Evolutionary conservation across 1,139 yeast genomes (phyloP), one percentile per base, ranked within the genome.

Genomic region (Hemisphaericaspora subhashii): DNA sequence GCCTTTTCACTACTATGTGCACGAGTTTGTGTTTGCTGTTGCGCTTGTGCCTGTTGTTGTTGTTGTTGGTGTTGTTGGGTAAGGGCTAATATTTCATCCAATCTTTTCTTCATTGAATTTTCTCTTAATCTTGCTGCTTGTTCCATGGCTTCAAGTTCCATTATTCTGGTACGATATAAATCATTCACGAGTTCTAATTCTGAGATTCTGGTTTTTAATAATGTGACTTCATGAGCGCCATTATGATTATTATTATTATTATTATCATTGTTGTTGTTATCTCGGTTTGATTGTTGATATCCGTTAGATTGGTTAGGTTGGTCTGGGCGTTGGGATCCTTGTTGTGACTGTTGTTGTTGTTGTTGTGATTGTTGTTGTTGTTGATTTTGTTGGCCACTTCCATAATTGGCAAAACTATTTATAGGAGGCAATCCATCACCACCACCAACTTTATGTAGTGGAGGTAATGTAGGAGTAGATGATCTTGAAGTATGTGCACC

Each of bases 101-200:
- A 61, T 40, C 79, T 57, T 46, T 68, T 71, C 45, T 74, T 66
- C 66, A 76, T 66, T 16, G 77, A 64, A 23, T 53, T 57, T 52
- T 77, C 82, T 44, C 83, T 64, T 43, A 73, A 63, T 47, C 80
- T 68, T 1, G 79, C 72, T 17, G 81, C 82, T 37, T 70, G 72
- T 53, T 85, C 92, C 66, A 77, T 66, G 20, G 79, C 79, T 58
- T 90, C 96, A 46, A 90, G 69, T 56, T 90, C 96, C 62, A 77
- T 70, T 37, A 90, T 86, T 50, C 95, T 77, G 4, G 92, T 79
- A 49, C 87, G 76, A 66, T 86, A 86, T 45, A 90, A 68, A 55
- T 89, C 97, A 54, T 88, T 89, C 29, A 90, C 95, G 33, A 90
- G 70, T 58, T 90, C 97, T 43, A 90, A 72, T 57, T 90, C 98